Conservation (phyloP, 2,329 filamentous ascomycete species). For the Monosporascus sp. region DNA sequence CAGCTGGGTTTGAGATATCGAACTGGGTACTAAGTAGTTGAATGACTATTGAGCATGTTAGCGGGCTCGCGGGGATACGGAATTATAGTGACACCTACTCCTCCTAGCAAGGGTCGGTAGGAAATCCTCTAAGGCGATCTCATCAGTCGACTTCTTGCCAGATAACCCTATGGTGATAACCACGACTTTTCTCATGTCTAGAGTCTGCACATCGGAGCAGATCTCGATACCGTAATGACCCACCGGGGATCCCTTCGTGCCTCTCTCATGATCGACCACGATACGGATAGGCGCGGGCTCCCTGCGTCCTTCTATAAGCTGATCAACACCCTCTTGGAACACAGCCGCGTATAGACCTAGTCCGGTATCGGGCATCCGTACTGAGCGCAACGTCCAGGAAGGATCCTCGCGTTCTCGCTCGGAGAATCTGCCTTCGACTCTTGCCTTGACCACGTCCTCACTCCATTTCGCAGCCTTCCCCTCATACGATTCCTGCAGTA, state of each 20-base stretch:
- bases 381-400: slow-evolving; percentile 73
- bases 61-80: slow-evolving; percentile 7
- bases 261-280: slow-evolving; percentile 65
- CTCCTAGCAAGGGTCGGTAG: slow-evolving; percentile 68
- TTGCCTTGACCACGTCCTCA: slow-evolving; percentile 83
- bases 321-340: slow-evolving; percentile 63
- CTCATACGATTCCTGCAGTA: slow-evolving; percentile 71
- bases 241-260: slow-evolving; percentile 60
- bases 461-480: slow-evolving; percentile 69
- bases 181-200: slow-evolving; percentile 45
- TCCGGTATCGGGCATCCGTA: slow-evolving; percentile 56
- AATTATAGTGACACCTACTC: slow-evolving; percentile 43
- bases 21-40: slow-evolving; percentile 68
- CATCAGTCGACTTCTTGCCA: slow-evolving; percentile 68
- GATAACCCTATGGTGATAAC: slow-evolving; percentile 58
- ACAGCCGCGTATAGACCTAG: slow-evolving; percentile 61
- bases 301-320: slow-evolving; percentile 57
- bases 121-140: slow-evolving; percentile 67
- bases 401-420: slow-evolving; percentile 78
- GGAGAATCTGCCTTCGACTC: slow-evolving; percentile 77
- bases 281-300: slow-evolving; percentile 66
- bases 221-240: slow-evolving; percentile 68
- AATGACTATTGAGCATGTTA: slow-evolving; percentile 50
- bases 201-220: slow-evolving; percentile 55
- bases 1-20: slow-evolving; percentile 56